A percentile compares a stretch with the other conserved stretches of the same genome.
Evolutionary conservation across 192 early-diverging fungal species (phyloP).

Genomic region (Bifiguratus adelaidae): DNA sequence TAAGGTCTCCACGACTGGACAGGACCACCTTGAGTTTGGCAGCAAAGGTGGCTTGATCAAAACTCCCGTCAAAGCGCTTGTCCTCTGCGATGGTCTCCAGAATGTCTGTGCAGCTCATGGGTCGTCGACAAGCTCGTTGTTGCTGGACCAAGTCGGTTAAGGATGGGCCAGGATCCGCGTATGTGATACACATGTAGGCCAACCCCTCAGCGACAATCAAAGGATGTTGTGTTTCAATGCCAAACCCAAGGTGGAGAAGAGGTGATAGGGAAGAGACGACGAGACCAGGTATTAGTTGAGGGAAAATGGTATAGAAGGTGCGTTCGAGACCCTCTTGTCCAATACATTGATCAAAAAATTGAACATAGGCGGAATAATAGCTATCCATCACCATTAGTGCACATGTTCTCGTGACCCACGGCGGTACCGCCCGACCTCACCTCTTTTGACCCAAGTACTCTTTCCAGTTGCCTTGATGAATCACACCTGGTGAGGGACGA

Average conservation of each 20-base stretch:
- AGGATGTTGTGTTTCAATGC: background rate
- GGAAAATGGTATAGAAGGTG: background rate
- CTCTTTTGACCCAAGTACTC: background rate
- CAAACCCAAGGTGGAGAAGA: background rate
- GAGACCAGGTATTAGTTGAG: background rate
- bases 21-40: background rate
- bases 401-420: no score
- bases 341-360: background rate
- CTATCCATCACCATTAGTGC: no score
- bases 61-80: background rate
- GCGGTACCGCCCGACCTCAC: no score
- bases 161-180: background rate
- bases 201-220: background rate
- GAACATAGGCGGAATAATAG: background rate
- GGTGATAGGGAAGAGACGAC: background rate
- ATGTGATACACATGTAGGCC: background rate
- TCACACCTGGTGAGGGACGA: background rate
- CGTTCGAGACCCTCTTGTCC: background rate
- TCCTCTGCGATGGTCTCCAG: background rate
- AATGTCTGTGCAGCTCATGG: no score
- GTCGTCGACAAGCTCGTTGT: no score
- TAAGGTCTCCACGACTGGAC: background rate
- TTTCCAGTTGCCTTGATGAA: background rate
- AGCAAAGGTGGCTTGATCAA: background rate
- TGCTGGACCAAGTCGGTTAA: background rate